Conservation (phyloP, 2,329 filamentous ascomycete genomes). For the Aaosphaeria pasadenensis region DNA sequence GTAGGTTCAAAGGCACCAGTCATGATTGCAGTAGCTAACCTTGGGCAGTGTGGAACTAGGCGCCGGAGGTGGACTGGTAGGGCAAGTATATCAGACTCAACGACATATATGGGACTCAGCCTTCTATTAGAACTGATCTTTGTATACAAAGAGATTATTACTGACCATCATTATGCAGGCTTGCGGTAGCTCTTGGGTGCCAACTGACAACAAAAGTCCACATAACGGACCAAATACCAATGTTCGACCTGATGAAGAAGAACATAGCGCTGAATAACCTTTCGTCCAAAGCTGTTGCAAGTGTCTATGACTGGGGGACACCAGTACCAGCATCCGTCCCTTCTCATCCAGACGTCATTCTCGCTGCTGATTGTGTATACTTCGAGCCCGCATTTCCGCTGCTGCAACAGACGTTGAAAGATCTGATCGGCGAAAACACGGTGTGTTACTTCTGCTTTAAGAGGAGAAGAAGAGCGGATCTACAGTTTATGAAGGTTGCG, state of each 20-base stretch:
- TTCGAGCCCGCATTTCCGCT: conserved; percentile 94
- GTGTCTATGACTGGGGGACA: conserved; percentile 75
- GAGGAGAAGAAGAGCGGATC: conserved; percentile 71
- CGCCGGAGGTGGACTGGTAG: conserved; percentile 86
- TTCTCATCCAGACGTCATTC: conserved; percentile 70
- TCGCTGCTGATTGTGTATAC: conserved; percentile 97
- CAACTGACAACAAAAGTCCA: conserved; percentile 58
- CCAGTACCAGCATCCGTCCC: conserved; percentile 39
- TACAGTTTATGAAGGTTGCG: conserved; percentile 51
- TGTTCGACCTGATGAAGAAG: conserved; percentile 80
- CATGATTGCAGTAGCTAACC: conserved; percentile 8
- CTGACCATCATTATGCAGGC: conserved; percentile 25
- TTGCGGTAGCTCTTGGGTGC: conserved; percentile 59
- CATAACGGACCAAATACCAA: conserved; percentile 84
- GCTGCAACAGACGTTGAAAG: conserved; percentile 72
- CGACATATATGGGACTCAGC: no score
- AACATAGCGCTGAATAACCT: conserved; percentile 84
- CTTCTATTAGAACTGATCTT: conserved; percentile 1
- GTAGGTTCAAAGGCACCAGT: conserved; percentile 50
- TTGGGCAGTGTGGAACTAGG: conserved; percentile 76
- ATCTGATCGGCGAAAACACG: conserved; percentile 63
- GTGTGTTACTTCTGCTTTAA: conserved; percentile 93
- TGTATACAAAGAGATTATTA: neutral
- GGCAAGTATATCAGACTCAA: conserved; percentile 29
- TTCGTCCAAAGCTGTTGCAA: conserved; percentile 59